These are phyloP conservation scores for Blastomyces emzantsi DNA, from an alignment of 2,329 filamentous ascomycete species.

Conservation along the genomic window DNA sequence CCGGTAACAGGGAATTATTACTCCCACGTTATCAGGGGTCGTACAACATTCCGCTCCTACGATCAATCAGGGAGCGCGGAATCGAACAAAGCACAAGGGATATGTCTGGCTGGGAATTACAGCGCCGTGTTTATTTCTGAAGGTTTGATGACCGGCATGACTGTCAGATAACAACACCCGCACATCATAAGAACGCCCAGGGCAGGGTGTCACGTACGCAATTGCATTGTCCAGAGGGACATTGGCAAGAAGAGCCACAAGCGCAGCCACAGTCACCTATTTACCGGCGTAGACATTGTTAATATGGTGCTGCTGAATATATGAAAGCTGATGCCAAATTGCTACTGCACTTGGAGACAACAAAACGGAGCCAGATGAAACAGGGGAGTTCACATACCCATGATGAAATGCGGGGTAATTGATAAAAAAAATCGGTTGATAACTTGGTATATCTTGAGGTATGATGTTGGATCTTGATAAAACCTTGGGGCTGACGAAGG, in stretches of 20 bases:
- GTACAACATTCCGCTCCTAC: not conserved
- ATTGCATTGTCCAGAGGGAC: slow-evolving; percentile 4
- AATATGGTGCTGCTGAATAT: not conserved
- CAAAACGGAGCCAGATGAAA: not conserved
- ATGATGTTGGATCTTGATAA: not conserved
- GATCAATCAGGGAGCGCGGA: not conserved
- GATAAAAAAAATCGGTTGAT: not conserved
- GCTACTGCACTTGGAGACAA: not conserved
- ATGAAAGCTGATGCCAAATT: not conserved
- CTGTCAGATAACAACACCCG: not conserved
- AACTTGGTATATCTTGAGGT: not conserved
- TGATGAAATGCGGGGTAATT: slow-evolving; percentile 7
- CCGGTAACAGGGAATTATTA: not conserved
- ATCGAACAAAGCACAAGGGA: not conserved
- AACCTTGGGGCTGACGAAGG: not conserved
- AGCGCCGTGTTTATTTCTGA: slow-evolving; percentile 3
- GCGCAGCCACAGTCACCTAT: slow-evolving; percentile 9
- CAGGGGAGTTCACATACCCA: not conserved
- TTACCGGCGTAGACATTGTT: not conserved
- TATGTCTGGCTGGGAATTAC: not conserved
- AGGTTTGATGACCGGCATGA: not conserved
- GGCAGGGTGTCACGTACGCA: slow-evolving; percentile 4
- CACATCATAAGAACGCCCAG: not conserved
- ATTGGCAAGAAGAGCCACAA: slow-evolving; percentile 8
- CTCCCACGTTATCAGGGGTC: not conserved